Percentiles rank a stretch among this genome's conserved stretches.
Conservation (phyloP, 164 flowering plant genomes). For the Dillenia suffruticosa region DNA sequence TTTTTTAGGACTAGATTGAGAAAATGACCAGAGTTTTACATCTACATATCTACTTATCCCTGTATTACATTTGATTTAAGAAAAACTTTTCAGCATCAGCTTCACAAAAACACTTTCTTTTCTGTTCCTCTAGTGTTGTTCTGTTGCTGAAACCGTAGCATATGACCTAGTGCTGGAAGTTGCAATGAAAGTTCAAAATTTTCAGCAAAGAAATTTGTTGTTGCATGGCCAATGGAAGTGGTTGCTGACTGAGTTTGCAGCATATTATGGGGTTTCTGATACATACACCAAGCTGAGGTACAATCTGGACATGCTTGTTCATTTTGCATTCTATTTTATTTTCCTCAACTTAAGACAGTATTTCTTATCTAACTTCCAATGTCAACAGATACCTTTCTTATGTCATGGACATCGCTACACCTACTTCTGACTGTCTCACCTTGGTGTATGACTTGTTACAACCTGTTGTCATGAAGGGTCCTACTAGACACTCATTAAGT, state of each 20-base stretch:
- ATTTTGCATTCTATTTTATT: background rate
- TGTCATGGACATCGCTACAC: conserved; percentile 97
- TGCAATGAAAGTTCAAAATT: conserved; percentile 80
- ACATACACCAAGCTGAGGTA: conserved; percentile 86
- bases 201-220: conserved; percentile 72
- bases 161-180: conserved; percentile 88
- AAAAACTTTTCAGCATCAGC: too few relatives aligned
- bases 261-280: conserved; percentile 90
- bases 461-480: conserved; percentile 78
- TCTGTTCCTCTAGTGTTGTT: conserved; percentile 64
- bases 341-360: conserved; percentile 6
- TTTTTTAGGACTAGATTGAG: too few relatives aligned
- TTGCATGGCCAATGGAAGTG: conserved; percentile 88
- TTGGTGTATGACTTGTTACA: conserved; percentile 67
- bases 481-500: conserved; percentile 61
- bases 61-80: too few relatives aligned
- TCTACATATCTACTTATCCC: too few relatives aligned
- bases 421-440: conserved; percentile 82
- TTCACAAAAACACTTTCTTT: conserved; percentile 1
- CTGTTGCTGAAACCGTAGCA: conserved; percentile 96
- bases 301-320: background rate
- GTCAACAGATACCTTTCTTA: conserved; percentile 78
- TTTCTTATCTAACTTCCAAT: conserved; percentile 8
- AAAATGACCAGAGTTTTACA: too few relatives aligned
- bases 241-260: conserved; percentile 81